phyloP scores from a whole-genome alignment of 495 filamentous ascomycete genomes.

The Amphirosellinia nigrospora region DNA sequence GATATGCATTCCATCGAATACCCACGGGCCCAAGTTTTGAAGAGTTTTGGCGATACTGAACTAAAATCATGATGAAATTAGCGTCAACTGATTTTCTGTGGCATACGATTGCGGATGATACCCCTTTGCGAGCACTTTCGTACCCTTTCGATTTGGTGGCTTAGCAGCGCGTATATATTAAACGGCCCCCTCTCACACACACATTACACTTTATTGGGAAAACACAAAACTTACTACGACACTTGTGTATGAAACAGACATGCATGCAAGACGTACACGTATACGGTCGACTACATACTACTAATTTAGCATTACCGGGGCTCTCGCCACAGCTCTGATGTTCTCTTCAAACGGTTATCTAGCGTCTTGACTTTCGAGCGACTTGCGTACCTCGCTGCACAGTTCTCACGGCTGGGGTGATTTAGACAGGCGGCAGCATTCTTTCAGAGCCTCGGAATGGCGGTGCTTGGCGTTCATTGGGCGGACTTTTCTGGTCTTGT shows the following conservation, averaged over 20 bases:
- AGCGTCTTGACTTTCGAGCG: neutral
- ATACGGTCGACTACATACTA: neutral
- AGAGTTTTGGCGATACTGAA: constrained; percentile 1
- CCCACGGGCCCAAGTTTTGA: neutral
- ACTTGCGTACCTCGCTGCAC: neutral
- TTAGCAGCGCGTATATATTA: constrained; percentile 19
- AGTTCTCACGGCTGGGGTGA: neutral
- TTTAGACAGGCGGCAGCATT: constrained; percentile 18
- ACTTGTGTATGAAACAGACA: neutral
- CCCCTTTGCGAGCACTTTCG: constrained; percentile 18
- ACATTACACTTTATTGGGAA: neutral
- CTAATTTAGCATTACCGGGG: constrained; percentile 15
- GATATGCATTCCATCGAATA: neutral
- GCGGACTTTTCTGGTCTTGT: constrained; percentile 15
- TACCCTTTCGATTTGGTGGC: constrained; percentile 7
- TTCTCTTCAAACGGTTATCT: neutral
- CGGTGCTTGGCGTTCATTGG: constrained; percentile 14
- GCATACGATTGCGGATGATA: constrained; percentile 21
- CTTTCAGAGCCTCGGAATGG: neutral
- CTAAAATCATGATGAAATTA: constrained; percentile 5
- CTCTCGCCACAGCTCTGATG: neutral
- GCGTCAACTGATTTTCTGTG: constrained; percentile 9
- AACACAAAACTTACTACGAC: neutral
- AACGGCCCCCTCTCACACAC: neutral
- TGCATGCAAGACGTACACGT: neutral